phyloP scores from a whole-genome alignment of 371 early-diverging fungal species.

The Rhizopus delemar region DNA sequence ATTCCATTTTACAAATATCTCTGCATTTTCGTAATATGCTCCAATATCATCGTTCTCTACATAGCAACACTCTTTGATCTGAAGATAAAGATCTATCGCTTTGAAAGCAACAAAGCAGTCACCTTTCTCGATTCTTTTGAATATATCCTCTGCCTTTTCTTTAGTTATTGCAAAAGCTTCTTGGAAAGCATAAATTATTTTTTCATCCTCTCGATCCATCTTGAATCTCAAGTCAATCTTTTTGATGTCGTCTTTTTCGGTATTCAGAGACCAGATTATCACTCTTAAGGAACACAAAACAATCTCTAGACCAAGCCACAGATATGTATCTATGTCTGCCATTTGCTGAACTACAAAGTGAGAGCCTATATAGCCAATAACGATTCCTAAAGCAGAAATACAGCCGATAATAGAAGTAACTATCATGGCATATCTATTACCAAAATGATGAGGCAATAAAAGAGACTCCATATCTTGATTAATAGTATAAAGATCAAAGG shows the following conservation, averaged over 20 bases:
- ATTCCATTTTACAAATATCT: no score
- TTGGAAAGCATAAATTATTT: no score
- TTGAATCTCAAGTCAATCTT: neutral
- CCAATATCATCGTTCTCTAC: no score
- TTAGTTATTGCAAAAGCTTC: no score
- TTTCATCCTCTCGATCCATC: neutral
- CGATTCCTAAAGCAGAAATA: neutral
- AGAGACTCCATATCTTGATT: neutral
- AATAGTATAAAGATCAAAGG: neutral
- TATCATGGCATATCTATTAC: neutral
- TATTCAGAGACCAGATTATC: neutral
- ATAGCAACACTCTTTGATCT: no score
- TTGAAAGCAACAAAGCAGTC: no score
- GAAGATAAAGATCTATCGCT: no score
- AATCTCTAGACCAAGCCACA: neutral
- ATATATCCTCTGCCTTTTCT: neutral
- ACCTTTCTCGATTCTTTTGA: no score
- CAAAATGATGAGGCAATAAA: neutral
- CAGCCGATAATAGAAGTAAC: neutral
- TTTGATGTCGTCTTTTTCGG: neutral
- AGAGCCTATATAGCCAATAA: neutral
- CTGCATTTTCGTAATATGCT: no score
- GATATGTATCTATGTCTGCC: neutral
- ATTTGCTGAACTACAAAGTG: neutral
- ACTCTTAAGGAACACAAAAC: neutral